Conservation (phyloP, 116 monocot species). For the Iris pallida region DNA sequence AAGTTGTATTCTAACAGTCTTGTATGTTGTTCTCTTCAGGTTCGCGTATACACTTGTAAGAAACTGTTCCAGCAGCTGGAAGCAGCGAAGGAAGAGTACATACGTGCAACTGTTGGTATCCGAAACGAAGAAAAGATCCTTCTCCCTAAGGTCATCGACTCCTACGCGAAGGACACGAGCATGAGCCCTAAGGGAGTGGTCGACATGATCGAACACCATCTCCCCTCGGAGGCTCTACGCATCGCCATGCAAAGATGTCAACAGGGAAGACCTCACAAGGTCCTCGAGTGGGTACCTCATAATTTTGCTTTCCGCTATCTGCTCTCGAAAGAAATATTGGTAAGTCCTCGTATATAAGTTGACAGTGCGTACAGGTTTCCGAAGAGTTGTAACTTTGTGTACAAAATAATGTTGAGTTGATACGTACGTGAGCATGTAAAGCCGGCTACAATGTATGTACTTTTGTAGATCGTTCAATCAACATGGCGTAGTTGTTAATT, state of each 20-base stretch:
- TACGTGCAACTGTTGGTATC: constrained; percentile 74
- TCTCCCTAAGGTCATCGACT: constrained; percentile 82
- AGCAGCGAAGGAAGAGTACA: constrained; percentile 81
- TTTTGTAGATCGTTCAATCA: too few relatives aligned
- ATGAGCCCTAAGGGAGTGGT: constrained; percentile 39
- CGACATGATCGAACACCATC: constrained; percentile 57
- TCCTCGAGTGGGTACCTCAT: constrained; percentile 85
- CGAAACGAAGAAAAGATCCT: constrained; percentile 76
- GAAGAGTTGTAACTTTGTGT: too few relatives aligned
- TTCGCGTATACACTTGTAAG: constrained; percentile 65
- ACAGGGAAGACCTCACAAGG: constrained; percentile 58
- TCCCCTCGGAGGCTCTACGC: constrained; percentile 63
- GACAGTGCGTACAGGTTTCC: background rate
- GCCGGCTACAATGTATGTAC: too few relatives aligned
- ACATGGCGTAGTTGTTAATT: too few relatives aligned
- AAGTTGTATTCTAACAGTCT: too few relatives aligned
- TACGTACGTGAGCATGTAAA: too few relatives aligned
- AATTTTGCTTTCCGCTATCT: constrained; percentile 69
- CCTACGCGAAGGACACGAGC: constrained; percentile 60
- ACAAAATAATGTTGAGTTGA: too few relatives aligned
- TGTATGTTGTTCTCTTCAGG: constrained; percentile 33
- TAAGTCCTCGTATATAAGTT: constrained; percentile 37
- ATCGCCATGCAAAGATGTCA: constrained; percentile 70
- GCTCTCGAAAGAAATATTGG: constrained; percentile 58
- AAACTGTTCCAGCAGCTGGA: constrained; percentile 72